Base-by-base conservation (phyloP, 169 alveolate species). In the Babesia gibsoni region DNA sequence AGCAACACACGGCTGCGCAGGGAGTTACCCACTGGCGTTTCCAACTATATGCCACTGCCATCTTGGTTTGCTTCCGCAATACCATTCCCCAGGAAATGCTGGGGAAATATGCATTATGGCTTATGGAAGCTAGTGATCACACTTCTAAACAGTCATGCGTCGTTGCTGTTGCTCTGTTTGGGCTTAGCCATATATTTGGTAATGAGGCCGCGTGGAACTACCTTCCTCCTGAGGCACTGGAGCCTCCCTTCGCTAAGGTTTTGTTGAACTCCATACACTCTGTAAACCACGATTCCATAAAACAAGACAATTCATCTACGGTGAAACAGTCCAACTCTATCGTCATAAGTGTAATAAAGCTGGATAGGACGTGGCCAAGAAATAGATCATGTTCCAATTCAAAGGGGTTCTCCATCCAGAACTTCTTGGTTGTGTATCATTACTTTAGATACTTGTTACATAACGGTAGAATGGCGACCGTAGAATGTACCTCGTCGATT, bases 301-400 rank as follows among this genome's bases (percentile, higher is more conserved):
- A 42, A 63, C 49, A 69, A 35, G 29, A 42, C 57, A 61, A 61
- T 35, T 43, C 72, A 5, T 43, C 72, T 1, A 61, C 72, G 1
- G 57, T 61, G 50, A 45, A 43, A 23, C 72, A 45, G 36, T 42
- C 58, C 33, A 61, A 58, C 63, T 6, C 67, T 5, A 69, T 69
- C 58, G 65, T 58, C 14, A 36, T 45, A 1, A 56, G 72, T 20
- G 72, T 69, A 46, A 67, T 57, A 29, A 65, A 67, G 39, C 54
- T 67, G 39, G 75, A 67, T n/a, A 43, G 67, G 41, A 30, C 85
- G 18, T 77, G 79, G 81, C 79, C 81, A 12, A 43, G 59, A 22
- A 77, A 53, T 25, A 54, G 85, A 5, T 35, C 45, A 12, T 8
- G 72, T 8, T 10, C 45, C 37, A 77, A 77, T 29, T 77, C 85